These are phyloP conservation scores for Furcasterigmium sp. DNA, from an alignment of 2,329 filamentous ascomycete species.

Conservation along the genomic window DNA sequence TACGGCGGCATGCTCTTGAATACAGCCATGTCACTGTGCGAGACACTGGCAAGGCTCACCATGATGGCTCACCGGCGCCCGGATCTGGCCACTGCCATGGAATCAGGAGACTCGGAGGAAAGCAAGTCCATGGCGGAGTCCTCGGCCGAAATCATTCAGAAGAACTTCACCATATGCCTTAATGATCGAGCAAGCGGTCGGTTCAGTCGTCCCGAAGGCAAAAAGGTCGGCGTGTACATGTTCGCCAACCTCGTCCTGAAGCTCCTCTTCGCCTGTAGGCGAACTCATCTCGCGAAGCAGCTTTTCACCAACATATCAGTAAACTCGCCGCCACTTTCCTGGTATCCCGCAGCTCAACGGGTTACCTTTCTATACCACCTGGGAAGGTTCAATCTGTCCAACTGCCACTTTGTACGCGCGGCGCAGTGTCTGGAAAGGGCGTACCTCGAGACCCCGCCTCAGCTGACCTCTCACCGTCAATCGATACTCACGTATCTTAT, in stretches of 20 bases:
- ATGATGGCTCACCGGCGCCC: slow-evolving; percentile 79
- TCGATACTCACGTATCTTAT: slow-evolving; percentile 81
- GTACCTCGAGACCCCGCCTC: slow-evolving; percentile 61
- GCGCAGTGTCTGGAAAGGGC: slow-evolving; percentile 71
- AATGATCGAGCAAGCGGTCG: slow-evolving; percentile 69
- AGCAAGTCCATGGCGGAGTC: slow-evolving; percentile 78
- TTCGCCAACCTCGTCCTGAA: slow-evolving; percentile 89
- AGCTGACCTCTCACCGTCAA: slow-evolving; percentile 67
- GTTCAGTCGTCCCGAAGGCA: slow-evolving; percentile 69
- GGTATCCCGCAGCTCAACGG: slow-evolving; percentile 80
- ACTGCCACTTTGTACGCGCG: slow-evolving; percentile 75
- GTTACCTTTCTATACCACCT: slow-evolving; percentile 95
- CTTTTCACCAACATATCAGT: slow-evolving; percentile 85
- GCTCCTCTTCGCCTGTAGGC: slow-evolving; percentile 80
- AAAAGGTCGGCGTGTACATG: slow-evolving; percentile 82
- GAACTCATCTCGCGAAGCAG: slow-evolving; percentile 77
- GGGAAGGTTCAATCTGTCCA: slow-evolving; percentile 82
- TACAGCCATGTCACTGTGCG: slow-evolving; percentile 76
- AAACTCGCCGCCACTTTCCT: slow-evolving; percentile 71
- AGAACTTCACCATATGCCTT: slow-evolving; percentile 85
- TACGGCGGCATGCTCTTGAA: slow-evolving; percentile 79
- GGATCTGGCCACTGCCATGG: slow-evolving; percentile 66
- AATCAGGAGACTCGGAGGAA: slow-evolving; percentile 58
- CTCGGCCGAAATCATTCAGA: slow-evolving; percentile 83
- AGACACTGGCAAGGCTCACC: slow-evolving; percentile 74